Conservation (phyloP, 345 rosid genomes). For the Eucalyptus lansdowneana region DNA sequence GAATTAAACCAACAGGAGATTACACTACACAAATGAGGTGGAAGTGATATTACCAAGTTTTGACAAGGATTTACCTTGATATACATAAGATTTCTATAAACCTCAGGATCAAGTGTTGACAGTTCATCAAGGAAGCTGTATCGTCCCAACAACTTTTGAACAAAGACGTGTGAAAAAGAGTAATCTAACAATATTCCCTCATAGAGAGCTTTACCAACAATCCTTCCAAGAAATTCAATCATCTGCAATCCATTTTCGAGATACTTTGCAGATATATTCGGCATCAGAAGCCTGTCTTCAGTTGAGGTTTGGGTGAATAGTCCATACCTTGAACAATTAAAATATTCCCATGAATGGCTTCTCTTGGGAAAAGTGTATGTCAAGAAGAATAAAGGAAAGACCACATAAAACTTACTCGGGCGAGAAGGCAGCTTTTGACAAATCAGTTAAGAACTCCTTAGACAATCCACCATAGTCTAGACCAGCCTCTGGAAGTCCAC, state of each 20-base stretch:
- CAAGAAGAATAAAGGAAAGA: background rate
- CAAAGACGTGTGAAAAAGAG: constrained; percentile 85
- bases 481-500: constrained; percentile 98
- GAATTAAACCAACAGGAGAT: background rate
- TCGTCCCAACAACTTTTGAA: constrained; percentile 88
- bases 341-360: background rate
- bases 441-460: constrained; percentile 91
- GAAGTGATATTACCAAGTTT: background rate
- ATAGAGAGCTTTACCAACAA: constrained; percentile 95
- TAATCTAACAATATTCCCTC: constrained; percentile 95
- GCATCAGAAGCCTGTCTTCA: constrained; percentile 78
- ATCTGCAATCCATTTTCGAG: constrained; percentile 78
- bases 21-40: background rate
- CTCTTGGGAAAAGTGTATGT: background rate
- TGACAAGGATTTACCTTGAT: constrained; percentile 59
- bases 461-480: constrained; percentile 97
- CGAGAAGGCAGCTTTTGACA: constrained; percentile 85
- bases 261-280: constrained; percentile 76
- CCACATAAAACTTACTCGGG: constrained; percentile 60
- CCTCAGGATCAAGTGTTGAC: constrained; percentile 92
- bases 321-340: constrained; percentile 51
- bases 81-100: constrained; percentile 85
- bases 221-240: constrained; percentile 97
- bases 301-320: constrained; percentile 79
- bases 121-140: constrained; percentile 97